Percentiles rank a stretch among this genome's conserved stretches.
These are phyloP conservation scores for Stachybotrys chartarum DNA, from an alignment of 2,329 filamentous ascomycete genomes.

Conservation along the genomic window DNA sequence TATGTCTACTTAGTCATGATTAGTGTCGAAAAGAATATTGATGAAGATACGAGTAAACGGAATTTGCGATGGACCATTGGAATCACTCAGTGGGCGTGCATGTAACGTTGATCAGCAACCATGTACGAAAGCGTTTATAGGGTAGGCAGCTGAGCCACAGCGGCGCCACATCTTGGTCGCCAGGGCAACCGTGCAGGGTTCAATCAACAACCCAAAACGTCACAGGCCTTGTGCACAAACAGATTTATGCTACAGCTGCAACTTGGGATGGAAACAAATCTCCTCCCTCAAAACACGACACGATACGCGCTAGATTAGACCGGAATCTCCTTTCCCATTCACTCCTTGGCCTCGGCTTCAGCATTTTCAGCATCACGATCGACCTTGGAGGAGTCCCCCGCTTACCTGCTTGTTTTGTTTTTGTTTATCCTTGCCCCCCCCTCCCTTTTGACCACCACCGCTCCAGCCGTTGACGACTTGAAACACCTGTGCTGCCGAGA, in stretches of 20 bases:
- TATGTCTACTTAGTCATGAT: too few species aligned
- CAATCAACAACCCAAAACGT: conserved; percentile 8
- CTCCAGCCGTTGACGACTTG: neutral
- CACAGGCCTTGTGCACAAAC: neutral
- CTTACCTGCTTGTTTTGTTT: neutral
- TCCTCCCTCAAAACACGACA: neutral
- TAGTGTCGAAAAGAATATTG: too few species aligned
- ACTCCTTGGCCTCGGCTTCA: neutral
- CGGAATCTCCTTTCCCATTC: neutral
- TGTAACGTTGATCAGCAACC: too few species aligned
- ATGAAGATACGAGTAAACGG: too few species aligned
- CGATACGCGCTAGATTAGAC: neutral
- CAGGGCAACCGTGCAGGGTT: neutral
- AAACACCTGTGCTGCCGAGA: neutral
- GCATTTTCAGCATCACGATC: neutral
- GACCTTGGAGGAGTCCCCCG: neutral
- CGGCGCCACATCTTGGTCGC: neutral
- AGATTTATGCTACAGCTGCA: neutral
- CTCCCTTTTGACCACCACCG: neutral
- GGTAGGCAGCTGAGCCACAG: too few species aligned
- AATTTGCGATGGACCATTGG: too few species aligned
- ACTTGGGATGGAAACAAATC: neutral
- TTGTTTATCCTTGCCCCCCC: neutral
- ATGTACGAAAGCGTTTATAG: too few species aligned
- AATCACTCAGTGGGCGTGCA: too few species aligned